phyloP scores from a whole-genome alignment of 2,329 filamentous ascomycete species.

The Penicillium sp. region DNA sequence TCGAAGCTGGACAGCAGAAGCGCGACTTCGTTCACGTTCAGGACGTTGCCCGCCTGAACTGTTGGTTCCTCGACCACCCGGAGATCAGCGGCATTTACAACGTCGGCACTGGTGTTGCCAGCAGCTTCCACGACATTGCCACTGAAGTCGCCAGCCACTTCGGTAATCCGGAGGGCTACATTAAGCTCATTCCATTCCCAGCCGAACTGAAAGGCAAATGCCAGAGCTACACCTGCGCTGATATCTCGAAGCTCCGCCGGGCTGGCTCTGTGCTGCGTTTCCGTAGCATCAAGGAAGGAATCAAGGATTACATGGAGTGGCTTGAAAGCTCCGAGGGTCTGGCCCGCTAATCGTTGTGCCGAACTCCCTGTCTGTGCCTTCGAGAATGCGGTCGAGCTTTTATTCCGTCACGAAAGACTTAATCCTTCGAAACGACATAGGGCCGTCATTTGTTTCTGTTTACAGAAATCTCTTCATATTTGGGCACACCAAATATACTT shows the following conservation, averaged over 20 bases:
- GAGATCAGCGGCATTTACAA: slow-evolving; percentile 7
- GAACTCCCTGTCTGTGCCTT: no score
- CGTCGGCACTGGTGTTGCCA: slow-evolving; percentile 6
- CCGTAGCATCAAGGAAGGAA: not conserved
- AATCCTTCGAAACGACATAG: not conserved
- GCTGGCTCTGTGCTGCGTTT: slow-evolving; percentile 1
- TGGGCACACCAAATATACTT: not conserved
- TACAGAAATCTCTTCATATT: not conserved
- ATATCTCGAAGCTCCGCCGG: slow-evolving; percentile 7
- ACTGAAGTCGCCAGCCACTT: not conserved
- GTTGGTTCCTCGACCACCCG: slow-evolving; percentile 8
- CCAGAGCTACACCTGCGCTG: slow-evolving; percentile 2
- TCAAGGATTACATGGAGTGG: slow-evolving; percentile 6
- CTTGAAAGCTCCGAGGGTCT: not conserved
- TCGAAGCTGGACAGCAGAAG: slow-evolving; percentile 6
- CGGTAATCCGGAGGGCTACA: not conserved
- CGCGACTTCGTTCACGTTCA: slow-evolving; percentile 7
- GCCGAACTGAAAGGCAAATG: not conserved
- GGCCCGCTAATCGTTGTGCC: not conserved
- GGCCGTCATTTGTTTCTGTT: not conserved
- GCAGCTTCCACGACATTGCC: slow-evolving; percentile 1
- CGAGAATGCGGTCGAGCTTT: not conserved
- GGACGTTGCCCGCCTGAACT: slow-evolving; percentile 8
- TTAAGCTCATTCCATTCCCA: not conserved
- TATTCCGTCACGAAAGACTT: not conserved